Evolutionary conservation across 2,329 filamentous ascomycete genomes (phyloP), one percentile per base, ranked within the genome.

Genomic region (Sporothrix pseudoabietina): DNA sequence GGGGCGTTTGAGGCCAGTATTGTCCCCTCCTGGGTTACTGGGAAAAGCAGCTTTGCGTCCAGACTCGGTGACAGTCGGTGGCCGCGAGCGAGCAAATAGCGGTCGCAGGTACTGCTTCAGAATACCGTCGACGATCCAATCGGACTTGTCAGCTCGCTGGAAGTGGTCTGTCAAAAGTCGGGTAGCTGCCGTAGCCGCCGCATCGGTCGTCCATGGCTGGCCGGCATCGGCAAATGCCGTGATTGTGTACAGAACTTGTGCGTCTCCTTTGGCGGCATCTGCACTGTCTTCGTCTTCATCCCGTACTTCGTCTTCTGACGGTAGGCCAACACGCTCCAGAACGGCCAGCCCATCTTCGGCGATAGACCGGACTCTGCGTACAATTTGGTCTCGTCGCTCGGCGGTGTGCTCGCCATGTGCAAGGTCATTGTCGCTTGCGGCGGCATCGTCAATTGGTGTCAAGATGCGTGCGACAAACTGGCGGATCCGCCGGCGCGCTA

Each of bases 81-180:
- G 85, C 26, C 84, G 86, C 19, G 87, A 84, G 73, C 85, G 85
- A 39, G 85, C 84, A 82, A 94, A 94, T 6, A 92, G 82, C 39
- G 90, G 90, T 52, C 89, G 90, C 69, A 94, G 85, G 78, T 90
- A 90, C 77, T 83, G 82, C 75, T 86, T 84, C 4, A 94, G 86
- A 72, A 94, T 83, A 54, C 85, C 82, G n/a, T 85, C 83, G 22
- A 86, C 82, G 76, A 90, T 82, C 76, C 89, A 86, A 3, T 74
- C 32, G n/a, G 74, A 35, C 70, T 78, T 39, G 7, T 73, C 16
- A 19, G 14, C 10, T 12, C 7, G 3, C 8, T 22, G 3, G 30
- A 66, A 47, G 22, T 47, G 8, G 1, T 52, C 12, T 0, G 77
- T 59, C 4, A 87, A 75, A 1, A 86, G 75, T 1, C 66, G 52